Conservation (phyloP, 768 basidiomycete species). For the Leccinum aurantiacum region DNA sequence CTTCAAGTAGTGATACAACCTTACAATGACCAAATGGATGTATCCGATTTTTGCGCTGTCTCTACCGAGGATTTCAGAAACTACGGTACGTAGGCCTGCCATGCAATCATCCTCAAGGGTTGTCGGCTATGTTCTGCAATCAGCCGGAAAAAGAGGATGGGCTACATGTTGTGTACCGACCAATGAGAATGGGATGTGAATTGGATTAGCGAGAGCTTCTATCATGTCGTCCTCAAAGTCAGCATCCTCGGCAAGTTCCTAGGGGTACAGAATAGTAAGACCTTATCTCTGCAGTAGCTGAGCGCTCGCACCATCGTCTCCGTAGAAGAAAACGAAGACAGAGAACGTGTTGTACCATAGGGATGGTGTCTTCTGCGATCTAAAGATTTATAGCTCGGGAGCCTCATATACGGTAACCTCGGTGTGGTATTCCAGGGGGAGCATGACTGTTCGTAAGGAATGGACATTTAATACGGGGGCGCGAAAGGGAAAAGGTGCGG, state of each 20-base stretch:
- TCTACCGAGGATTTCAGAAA: conserved; percentile 22
- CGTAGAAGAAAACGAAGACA: background rate
- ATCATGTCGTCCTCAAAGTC: conserved; percentile 8
- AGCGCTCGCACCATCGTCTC: conserved; percentile 13
- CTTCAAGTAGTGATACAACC: background rate
- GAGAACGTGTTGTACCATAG: conserved; percentile 12
- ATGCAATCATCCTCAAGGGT: conserved; percentile 23
- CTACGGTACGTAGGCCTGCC: conserved; percentile 18
- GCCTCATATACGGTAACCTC: conserved; percentile 17
- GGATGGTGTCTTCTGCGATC: conserved; percentile 22
- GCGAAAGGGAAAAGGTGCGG: background rate
- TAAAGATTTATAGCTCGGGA: conserved; percentile 24
- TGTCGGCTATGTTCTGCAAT: conserved; percentile 8
- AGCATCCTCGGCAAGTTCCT: conserved; percentile 17
- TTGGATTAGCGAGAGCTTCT: background rate
- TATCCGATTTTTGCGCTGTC: conserved; percentile 15
- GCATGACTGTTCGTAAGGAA: conserved; percentile 21
- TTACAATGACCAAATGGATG: conserved; percentile 24
- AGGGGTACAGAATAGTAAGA: conserved; percentile 8
- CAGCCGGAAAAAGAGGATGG: conserved; percentile 2
- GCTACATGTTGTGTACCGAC: conserved; percentile 7
- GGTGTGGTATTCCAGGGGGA: conserved; percentile 10
- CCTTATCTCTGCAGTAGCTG: background rate
- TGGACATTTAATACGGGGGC: conserved; percentile 13
- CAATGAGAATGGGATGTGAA: conserved; percentile 12